Percentiles rank a stretch among this genome's conserved stretches.
These are phyloP conservation scores for Prinsepia uniflora DNA, from an alignment of 306 rosid species.

Conservation along the genomic window DNA sequence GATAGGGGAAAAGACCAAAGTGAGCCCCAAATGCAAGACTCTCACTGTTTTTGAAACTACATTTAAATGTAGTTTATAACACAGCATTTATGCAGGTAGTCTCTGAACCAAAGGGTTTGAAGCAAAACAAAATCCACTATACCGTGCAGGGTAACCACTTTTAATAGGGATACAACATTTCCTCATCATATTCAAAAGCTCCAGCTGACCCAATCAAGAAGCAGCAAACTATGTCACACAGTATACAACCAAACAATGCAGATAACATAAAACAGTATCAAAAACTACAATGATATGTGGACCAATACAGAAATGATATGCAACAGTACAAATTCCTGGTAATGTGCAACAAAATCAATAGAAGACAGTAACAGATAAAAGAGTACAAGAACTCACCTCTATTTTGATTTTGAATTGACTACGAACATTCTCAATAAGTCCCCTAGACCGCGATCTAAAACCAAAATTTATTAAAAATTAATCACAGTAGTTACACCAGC, in stretches of 20 bases:
- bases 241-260: not conserved
- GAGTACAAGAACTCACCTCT: slow-evolving; percentile 48
- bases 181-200: not conserved
- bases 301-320: not conserved
- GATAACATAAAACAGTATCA: not conserved
- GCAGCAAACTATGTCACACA: not conserved
- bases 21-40: not conserved
- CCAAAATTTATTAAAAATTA: not conserved
- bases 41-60: not conserved
- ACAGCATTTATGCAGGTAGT: not conserved
- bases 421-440: slow-evolving; percentile 61
- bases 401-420: slow-evolving; percentile 64
- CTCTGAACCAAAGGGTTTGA: not conserved
- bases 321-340: not conserved
- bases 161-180: not conserved
- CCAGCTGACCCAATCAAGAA: not conserved
- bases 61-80: not conserved
- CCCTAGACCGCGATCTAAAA: slow-evolving; percentile 71
- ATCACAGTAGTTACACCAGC: slow-evolving; percentile 21
- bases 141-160: too few species aligned
- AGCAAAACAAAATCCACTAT: not conserved
- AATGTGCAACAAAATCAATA: slow-evolving; percentile 3
- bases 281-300: not conserved
- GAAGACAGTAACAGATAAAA: slow-evolving; percentile 7
- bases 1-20: not conserved